Evolutionary conservation across 2,329 filamentous ascomycete species (phyloP).

Genomic region (Didymella pomorum): DNA sequence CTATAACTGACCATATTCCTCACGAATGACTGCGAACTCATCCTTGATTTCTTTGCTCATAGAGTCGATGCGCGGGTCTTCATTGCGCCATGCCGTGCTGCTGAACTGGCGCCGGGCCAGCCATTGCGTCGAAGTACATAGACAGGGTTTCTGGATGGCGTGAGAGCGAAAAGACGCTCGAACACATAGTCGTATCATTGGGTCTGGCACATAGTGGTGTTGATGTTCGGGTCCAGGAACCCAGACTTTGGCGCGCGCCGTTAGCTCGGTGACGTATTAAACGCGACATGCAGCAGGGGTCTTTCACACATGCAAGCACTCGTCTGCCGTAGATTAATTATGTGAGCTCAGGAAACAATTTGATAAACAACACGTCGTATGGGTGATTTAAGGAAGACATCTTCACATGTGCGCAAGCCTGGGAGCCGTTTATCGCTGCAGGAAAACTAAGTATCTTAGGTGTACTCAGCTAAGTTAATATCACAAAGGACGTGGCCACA

Average conservation of each 20-base stretch:
- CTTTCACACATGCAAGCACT: conserved; percentile 8
- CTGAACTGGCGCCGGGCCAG: conserved; percentile 32
- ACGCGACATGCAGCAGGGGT: conserved; percentile 18
- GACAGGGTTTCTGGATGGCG: neutral
- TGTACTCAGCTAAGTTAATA: neutral
- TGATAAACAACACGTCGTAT: neutral
- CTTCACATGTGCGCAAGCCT: neutral
- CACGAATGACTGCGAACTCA: conserved; percentile 67
- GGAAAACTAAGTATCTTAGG: neutral
- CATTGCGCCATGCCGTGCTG: conserved; percentile 32
- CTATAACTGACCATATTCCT: conserved; percentile 61
- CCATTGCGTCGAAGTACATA: conserved; percentile 5
- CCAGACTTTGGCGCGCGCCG: conserved; percentile 13
- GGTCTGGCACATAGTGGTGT: conserved; percentile 31
- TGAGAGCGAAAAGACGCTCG: conserved; percentile 40
- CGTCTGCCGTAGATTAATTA: neutral
- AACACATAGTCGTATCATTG: conserved; percentile 43
- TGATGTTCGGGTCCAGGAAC: conserved; percentile 17
- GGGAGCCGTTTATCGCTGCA: no score
- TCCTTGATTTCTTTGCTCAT: conserved; percentile 64
- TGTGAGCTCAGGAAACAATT: neutral
- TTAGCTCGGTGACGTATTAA: conserved; percentile 36
- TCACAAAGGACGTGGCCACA: neutral
- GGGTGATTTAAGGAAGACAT: neutral
- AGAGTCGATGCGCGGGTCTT: conserved; percentile 61